Percentiles rank a stretch among this genome's conserved stretches.
These are phyloP conservation scores for Verticillium zaregamsianum DNA, from an alignment of 2,329 filamentous ascomycete genomes.

Conservation along the genomic window DNA sequence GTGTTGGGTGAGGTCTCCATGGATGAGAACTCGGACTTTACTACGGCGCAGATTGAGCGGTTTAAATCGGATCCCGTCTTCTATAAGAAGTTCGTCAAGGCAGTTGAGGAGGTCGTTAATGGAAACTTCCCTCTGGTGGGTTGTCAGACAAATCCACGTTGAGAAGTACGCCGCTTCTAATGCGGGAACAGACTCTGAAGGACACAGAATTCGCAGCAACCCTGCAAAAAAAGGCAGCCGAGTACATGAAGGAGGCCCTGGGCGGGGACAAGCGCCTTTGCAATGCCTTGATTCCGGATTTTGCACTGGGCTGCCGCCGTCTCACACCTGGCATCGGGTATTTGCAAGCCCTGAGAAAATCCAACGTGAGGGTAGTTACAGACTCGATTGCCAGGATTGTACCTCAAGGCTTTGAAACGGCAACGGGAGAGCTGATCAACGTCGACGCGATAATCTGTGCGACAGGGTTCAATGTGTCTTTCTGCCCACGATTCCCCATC, in stretches of 20 bases:
- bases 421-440: constrained; percentile 4
- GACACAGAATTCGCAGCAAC: constrained; percentile 3
- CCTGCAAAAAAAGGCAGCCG: not conserved
- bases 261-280: not conserved
- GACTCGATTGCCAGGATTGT: constrained; percentile 8
- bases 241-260: too few relatives aligned
- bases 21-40: too few relatives aligned
- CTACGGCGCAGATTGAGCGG: too few relatives aligned
- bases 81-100: too few relatives aligned
- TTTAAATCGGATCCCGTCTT: too few relatives aligned
- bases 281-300: constrained; percentile 29
- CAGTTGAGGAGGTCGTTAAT: too few relatives aligned
- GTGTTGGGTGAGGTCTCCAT: too few relatives aligned
- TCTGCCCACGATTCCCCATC: constrained; percentile 19
- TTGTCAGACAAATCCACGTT: too few relatives aligned
- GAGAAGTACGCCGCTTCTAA: not conserved
- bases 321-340: constrained; percentile 41
- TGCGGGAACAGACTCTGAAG: too few relatives aligned
- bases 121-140: too few relatives aligned
- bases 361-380: constrained; percentile 22
- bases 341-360: constrained; percentile 18
- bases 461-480: constrained; percentile 20
- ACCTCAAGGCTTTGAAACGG: constrained; percentile 5
- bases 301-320: constrained; percentile 34
- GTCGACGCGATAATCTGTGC: constrained; percentile 12